These are phyloP conservation scores for Collariella sp. DNA, from an alignment of 495 filamentous ascomycete species.

Conservation along the genomic window DNA sequence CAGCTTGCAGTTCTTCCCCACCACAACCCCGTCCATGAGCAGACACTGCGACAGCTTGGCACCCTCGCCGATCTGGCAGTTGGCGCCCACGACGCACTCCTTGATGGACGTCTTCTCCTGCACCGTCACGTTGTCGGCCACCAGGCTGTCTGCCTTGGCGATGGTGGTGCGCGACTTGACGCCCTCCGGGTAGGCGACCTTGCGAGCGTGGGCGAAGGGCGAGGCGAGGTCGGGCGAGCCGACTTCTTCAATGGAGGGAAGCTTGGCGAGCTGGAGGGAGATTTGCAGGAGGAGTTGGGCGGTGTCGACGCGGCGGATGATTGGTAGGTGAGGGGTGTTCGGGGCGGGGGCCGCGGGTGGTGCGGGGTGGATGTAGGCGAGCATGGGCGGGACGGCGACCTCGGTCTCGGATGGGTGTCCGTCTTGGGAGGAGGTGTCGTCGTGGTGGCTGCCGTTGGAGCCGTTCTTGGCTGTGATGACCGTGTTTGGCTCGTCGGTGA, in stretches of 20 bases:
- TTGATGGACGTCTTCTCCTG: slow-evolving; percentile 79
- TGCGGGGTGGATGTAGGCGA: slow-evolving; percentile 65
- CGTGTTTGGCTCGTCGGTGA: slow-evolving; percentile 21
- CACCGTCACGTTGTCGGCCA: slow-evolving; percentile 79
- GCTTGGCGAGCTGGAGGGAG: slow-evolving; percentile 78
- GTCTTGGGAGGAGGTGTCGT: slow-evolving; percentile 26
- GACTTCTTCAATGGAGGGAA: slow-evolving; percentile 56
- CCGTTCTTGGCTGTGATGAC: neutral
- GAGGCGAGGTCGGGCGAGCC: slow-evolving; percentile 46
- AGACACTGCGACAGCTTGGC: slow-evolving; percentile 75
- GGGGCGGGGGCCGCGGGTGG: too few relatives aligned
- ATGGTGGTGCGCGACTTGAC: slow-evolving; percentile 71
- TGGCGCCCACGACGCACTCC: slow-evolving; percentile 76
- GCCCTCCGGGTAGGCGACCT: slow-evolving; percentile 70
- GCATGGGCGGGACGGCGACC: slow-evolving; percentile 58
- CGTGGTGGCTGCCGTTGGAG: slow-evolving; percentile 2
- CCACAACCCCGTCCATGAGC: slow-evolving; percentile 80
- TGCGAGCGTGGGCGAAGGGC: slow-evolving; percentile 63
- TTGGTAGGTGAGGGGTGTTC: slow-evolving; percentile 30
- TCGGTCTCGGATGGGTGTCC: slow-evolving; percentile 29
- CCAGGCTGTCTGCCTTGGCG: slow-evolving; percentile 62
- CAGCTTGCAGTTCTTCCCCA: slow-evolving; percentile 67
- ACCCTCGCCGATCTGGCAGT: slow-evolving; percentile 71
- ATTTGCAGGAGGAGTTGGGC: slow-evolving; percentile 67
- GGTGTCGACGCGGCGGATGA: slow-evolving; percentile 84